A percentile compares a stretch with the other conserved stretches of the same genome.
Evolutionary conservation across 2,329 filamentous ascomycete genomes (phyloP).

Genomic region (Cladosporium sp.): DNA sequence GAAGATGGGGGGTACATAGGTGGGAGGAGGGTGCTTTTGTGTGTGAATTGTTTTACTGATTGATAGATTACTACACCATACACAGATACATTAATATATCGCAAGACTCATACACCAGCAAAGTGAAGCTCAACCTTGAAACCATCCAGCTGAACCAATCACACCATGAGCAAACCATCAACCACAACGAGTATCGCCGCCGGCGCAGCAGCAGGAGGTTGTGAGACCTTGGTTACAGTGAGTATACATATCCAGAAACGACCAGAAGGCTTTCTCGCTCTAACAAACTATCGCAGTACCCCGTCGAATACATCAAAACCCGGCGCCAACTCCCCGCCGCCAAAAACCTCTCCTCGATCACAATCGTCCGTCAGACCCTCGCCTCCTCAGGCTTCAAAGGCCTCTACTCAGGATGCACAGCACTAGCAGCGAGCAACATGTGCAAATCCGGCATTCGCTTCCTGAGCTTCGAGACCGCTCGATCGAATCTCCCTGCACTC

Average conservation of each 20-base stretch:
- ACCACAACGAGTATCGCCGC: slow-evolving; percentile 19
- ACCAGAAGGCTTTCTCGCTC: neutral
- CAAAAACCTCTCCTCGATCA: slow-evolving; percentile 17
- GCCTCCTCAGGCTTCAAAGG: slow-evolving; percentile 9
- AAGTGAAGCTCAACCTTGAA: too few relatives aligned
- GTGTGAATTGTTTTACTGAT: neutral
- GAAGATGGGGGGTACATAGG: neutral
- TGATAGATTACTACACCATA: neutral
- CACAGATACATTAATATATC: neutral
- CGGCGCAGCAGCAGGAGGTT: slow-evolving; percentile 18
- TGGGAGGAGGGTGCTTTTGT: neutral
- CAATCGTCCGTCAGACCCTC: slow-evolving; percentile 16
- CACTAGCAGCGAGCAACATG: slow-evolving; percentile 19
- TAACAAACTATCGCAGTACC: slow-evolving; percentile 8
- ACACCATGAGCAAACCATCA: slow-evolving; percentile 15
- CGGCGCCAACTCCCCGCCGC: slow-evolving; percentile 18
- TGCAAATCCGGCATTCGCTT: slow-evolving; percentile 31
- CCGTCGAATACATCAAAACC: slow-evolving; percentile 24
- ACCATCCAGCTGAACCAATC: too few relatives aligned
- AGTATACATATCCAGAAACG: neutral
- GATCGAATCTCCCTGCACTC: slow-evolving; percentile 22
- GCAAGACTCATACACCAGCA: neutral
- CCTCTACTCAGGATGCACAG: slow-evolving; percentile 18
- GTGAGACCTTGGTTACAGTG: slow-evolving; percentile 21
- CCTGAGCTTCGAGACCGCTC: slow-evolving; percentile 29